Conservation (phyloP, 2,329 filamentous ascomycete genomes). For the Endothia cerciana region DNA sequence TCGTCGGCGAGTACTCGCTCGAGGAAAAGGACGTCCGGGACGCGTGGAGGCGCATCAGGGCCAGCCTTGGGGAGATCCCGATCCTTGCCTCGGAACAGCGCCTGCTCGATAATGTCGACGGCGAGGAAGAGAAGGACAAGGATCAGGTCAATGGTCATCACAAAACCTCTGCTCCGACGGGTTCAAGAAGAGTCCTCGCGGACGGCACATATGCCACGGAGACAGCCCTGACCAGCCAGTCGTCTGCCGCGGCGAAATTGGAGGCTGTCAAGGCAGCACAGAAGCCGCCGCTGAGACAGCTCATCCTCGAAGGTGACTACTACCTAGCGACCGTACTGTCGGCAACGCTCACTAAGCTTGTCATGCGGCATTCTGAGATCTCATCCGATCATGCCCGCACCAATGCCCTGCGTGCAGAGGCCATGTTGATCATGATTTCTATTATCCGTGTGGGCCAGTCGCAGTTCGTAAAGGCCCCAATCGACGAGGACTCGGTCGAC, state of each 20-base stretch:
- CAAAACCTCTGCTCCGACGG: slow-evolving; percentile 75
- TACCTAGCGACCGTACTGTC: slow-evolving; percentile 95
- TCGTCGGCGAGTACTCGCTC: slow-evolving; percentile 94
- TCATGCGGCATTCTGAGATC: slow-evolving; percentile 96
- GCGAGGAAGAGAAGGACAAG: slow-evolving; percentile 61
- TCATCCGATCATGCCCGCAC: slow-evolving; percentile 84
- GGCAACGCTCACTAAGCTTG: slow-evolving; percentile 92
- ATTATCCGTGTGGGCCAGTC: slow-evolving; percentile 97
- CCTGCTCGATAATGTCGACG: slow-evolving; percentile 82
- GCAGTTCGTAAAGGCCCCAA: slow-evolving; percentile 96
- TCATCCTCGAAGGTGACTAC: slow-evolving; percentile 96
- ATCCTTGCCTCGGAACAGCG: slow-evolving; percentile 95
- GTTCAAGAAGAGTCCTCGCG: slow-evolving; percentile 88
- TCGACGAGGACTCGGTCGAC: slow-evolving; percentile 98
- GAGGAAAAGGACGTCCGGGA: slow-evolving; percentile 94
- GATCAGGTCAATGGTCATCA: slow-evolving; percentile 79
- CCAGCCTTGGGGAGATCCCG: slow-evolving; percentile 93
- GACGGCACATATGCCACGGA: slow-evolving; percentile 98
- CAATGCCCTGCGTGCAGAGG: slow-evolving; percentile 91
- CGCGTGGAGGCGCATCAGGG: slow-evolving; percentile 93
- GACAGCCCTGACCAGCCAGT: slow-evolving; percentile 91
- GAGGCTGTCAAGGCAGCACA: slow-evolving; percentile 97
- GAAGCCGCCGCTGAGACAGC: slow-evolving; percentile 91
- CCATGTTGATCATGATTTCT: slow-evolving; percentile 99
- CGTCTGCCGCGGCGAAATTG: slow-evolving; percentile 84